Percentiles rank a stretch among this genome's conserved stretches.
These are phyloP conservation scores for Inga oerstediana DNA, from an alignment of 306 rosid species.

Conservation along the genomic window DNA sequence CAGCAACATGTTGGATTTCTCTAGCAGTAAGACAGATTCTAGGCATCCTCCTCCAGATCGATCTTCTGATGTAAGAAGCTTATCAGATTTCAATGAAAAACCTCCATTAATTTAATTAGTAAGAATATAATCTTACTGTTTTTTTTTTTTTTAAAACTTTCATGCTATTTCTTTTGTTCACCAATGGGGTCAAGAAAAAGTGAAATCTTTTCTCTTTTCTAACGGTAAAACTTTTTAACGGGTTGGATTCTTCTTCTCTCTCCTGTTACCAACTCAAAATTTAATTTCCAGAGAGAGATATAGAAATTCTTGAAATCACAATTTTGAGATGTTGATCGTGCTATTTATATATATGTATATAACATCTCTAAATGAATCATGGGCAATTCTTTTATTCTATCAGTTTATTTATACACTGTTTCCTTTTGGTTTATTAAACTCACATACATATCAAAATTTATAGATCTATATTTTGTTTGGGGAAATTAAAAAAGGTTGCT, in stretches of 20 bases:
- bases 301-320: background rate
- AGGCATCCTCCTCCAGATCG: constrained; percentile 54
- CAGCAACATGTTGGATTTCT: constrained; percentile 71
- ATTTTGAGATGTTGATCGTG: background rate
- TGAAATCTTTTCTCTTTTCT: background rate
- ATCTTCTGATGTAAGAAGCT: constrained; percentile 63
- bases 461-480: background rate
- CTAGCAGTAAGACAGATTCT: constrained; percentile 47
- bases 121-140: background rate
- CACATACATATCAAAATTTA: background rate
- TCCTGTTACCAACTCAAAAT: background rate
- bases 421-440: background rate
- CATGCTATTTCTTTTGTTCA: background rate
- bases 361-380: background rate
- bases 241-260: background rate
- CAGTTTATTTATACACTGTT: background rate
- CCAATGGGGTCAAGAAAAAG: background rate
- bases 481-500: background rate
- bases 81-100: background rate
- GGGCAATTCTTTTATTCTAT: constrained; percentile 4
- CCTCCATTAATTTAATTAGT: background rate
- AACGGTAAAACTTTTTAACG: background rate
- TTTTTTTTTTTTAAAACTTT: background rate
- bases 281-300: background rate
- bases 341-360: background rate